Evolutionary conservation across 192 early-diverging fungal genomes (phyloP).

Genomic region (Umbelopsis isabellina): DNA sequence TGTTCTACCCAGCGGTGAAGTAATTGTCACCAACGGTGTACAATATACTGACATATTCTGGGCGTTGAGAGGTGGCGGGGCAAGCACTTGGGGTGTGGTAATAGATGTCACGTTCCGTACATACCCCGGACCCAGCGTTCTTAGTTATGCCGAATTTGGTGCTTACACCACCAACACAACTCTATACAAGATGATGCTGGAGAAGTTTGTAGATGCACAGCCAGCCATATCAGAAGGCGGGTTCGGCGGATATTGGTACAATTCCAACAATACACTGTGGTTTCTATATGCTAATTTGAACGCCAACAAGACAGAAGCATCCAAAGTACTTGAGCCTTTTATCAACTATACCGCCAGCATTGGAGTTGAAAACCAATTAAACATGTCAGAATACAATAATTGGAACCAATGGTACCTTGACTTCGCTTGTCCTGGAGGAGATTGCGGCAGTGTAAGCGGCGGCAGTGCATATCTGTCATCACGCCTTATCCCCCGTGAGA

Average conservation of each 20-base stretch:
- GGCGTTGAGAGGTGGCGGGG: conserved; percentile 61
- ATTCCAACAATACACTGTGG: too few relatives aligned
- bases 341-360: background rate
- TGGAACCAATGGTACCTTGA: background rate
- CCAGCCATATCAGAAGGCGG: too few relatives aligned
- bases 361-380: background rate
- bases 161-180: too few relatives aligned
- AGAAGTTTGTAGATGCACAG: too few relatives aligned
- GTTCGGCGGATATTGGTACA: too few relatives aligned
- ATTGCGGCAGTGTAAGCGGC: too few relatives aligned
- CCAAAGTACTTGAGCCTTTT: background rate
- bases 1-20: conserved; percentile 45
- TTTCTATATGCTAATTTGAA: too few relatives aligned
- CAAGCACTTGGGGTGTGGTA: conserved; percentile 32
- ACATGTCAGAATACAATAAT: background rate
- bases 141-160: too few relatives aligned
- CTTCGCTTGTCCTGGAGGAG: too few relatives aligned
- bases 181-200: too few relatives aligned
- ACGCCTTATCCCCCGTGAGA: conserved; percentile 33
- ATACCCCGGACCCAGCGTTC: background rate
- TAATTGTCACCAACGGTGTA: conserved; percentile 37
- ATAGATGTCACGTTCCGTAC: conserved; percentile 39
- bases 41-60: conserved; percentile 55
- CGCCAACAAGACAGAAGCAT: too few relatives aligned
- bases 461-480: conserved; percentile 29